These are phyloP conservation scores for Amphichorda felina DNA, from an alignment of 2,329 filamentous ascomycete genomes.

Conservation along the genomic window DNA sequence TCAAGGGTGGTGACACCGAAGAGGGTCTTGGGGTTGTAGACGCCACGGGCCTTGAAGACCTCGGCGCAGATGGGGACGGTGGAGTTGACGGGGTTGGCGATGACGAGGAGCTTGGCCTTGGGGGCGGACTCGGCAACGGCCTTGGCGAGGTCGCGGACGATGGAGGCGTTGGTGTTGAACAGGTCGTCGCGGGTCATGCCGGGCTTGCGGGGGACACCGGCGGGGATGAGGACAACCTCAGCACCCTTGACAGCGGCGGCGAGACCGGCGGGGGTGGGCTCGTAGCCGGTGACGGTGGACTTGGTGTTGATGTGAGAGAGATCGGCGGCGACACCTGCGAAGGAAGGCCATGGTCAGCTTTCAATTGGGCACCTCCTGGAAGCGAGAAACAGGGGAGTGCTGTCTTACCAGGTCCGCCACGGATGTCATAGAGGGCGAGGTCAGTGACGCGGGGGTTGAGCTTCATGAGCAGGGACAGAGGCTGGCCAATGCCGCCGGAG, in stretches of 20 bases:
- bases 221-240: conserved; percentile 94
- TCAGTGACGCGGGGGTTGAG: conserved; percentile 90
- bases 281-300: conserved; percentile 84
- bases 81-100: conserved; percentile 99
- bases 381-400: neutral
- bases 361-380: neutral
- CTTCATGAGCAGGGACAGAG: conserved; percentile 95
- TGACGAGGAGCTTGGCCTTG: conserved; percentile 91
- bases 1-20: conserved; percentile 99
- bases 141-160: conserved; percentile 97
- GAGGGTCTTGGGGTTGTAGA: conserved; percentile 98
- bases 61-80: conserved; percentile 96
- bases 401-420: conserved; percentile 81
- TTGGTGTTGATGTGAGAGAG: conserved; percentile 99
- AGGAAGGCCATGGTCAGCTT: neutral
- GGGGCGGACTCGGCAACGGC: conserved; percentile 79
- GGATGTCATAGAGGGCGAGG: conserved; percentile 96
- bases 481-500: conserved; percentile 95
- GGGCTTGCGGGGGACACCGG: conserved; percentile 96
- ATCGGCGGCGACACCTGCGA: conserved; percentile 87
- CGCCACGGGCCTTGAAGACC: conserved; percentile 87
- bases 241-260: conserved; percentile 70
- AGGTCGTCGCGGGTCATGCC: conserved; percentile 99
- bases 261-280: conserved; percentile 65
- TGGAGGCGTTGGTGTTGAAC: conserved; percentile 99